Percentiles rank a stretch among this genome's conserved stretches.
Evolutionary conservation across 1,284 basidiomycete genomes (phyloP).

Genomic region (Laetiporus sulphureus): DNA sequence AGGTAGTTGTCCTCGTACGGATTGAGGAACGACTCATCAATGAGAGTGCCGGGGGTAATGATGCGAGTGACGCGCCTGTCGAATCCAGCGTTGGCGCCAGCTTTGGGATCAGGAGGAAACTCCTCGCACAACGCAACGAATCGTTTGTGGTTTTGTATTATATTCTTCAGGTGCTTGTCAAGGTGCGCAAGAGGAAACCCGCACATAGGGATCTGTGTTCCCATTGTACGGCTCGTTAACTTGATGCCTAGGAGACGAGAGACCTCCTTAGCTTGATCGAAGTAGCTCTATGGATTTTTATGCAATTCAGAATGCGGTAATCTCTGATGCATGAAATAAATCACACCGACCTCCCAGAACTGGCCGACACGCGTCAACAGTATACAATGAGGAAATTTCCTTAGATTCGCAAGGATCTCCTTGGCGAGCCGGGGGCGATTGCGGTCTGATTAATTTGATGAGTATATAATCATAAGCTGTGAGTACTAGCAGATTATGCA

Average conservation of each 20-base stretch:
- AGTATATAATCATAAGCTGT: too few species aligned
- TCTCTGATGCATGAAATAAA: too few species aligned
- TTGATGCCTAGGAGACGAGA: constrained; percentile 77
- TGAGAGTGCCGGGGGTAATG: constrained; percentile 87
- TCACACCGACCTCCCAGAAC: constrained; percentile 86
- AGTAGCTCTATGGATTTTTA: constrained; percentile 80
- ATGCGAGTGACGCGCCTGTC: constrained; percentile 79
- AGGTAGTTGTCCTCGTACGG: constrained; percentile 86
- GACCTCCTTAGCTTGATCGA: constrained; percentile 81
- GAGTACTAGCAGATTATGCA: too few species aligned
- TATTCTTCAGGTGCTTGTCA: constrained; percentile 79
- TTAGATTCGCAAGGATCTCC: constrained; percentile 67
- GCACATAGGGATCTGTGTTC: constrained; percentile 13
- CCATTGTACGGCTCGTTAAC: constrained; percentile 68
- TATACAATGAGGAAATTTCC: constrained; percentile 81
- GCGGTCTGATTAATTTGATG: too few species aligned
- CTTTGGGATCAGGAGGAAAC: constrained; percentile 46
- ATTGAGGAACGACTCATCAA: constrained; percentile 84
- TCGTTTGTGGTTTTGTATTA: constrained; percentile 76
- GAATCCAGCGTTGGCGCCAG: constrained; percentile 37
- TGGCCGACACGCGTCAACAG: constrained; percentile 88
- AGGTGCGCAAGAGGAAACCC: constrained; percentile 25
- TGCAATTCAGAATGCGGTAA: too few species aligned
- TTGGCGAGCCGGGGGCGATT: constrained; percentile 57
- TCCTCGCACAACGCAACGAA: constrained; percentile 94